These are phyloP conservation scores for Tardiomyces depauwii DNA, from an alignment of 1,139 yeast genomes.

Conservation along the genomic window DNA sequence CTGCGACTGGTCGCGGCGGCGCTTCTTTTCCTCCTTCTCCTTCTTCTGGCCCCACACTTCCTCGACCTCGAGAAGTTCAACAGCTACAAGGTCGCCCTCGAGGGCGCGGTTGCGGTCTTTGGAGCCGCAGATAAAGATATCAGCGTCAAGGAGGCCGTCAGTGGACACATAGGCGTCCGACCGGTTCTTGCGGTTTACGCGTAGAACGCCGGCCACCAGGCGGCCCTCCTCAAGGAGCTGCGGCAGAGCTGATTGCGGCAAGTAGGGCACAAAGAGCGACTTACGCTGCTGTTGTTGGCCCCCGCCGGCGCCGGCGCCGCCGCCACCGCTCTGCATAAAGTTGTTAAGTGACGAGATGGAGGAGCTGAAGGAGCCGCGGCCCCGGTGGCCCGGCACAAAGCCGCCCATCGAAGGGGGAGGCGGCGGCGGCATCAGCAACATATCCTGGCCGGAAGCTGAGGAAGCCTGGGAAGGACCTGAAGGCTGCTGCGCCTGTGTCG, in stretches of 20 bases:
- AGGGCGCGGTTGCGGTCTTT: slow-evolving; percentile 95
- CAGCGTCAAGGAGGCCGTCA: slow-evolving; percentile 91
- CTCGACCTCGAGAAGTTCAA: slow-evolving; percentile 85
- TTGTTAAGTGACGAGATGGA: slow-evolving; percentile 47
- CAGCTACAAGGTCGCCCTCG: slow-evolving; percentile 94
- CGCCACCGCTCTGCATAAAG: slow-evolving; percentile 12
- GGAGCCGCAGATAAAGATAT: slow-evolving; percentile 96
- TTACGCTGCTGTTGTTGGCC: slow-evolving; percentile 42
- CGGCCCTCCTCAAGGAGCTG: slow-evolving; percentile 83
- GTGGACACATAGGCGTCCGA: slow-evolving; percentile 97
- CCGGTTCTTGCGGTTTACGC: slow-evolving; percentile 92
- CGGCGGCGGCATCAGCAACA: background rate
- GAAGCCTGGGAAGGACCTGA: slow-evolving; percentile 4
- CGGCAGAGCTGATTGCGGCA: slow-evolving; percentile 89
- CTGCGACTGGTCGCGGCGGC: slow-evolving; percentile 36
- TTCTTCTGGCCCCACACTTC: slow-evolving; percentile 96
- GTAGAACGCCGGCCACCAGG: slow-evolving; percentile 79
- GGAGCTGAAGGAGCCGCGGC: slow-evolving; percentile 59
- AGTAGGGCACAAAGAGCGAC: slow-evolving; percentile 88
- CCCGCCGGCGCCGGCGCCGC: slow-evolving; percentile 1
- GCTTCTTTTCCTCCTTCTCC: slow-evolving; percentile 93
- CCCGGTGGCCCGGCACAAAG: slow-evolving; percentile 74
- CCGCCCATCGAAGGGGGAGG: slow-evolving; percentile 29
- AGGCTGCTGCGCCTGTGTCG: slow-evolving; percentile 19
- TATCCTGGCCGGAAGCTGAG: background rate